Base-by-base conservation (phyloP, 2,329 filamentous ascomycete genomes). In the Colletotrichum brevisporum region DNA sequence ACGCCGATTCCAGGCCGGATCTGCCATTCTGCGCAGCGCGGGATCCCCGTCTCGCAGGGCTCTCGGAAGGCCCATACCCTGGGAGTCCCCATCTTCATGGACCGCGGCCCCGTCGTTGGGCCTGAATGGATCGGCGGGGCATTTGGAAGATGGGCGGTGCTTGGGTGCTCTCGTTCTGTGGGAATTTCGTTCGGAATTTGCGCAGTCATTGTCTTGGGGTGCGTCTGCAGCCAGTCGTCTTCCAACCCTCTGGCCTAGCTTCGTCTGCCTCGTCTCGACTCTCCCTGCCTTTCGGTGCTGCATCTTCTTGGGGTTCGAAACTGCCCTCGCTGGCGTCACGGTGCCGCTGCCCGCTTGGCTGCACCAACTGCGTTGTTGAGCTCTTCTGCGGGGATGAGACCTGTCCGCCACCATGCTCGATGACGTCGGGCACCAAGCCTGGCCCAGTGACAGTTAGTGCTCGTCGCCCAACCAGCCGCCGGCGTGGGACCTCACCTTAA, bases 361-460 rank as follows among this genome's bases (percentile, higher is more conserved):
- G 21, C 21, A 24, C 21, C 21, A 24, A 24, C 21, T 48, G 27
- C 21, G 18, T 54, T 54, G 55, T 16, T 54, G 50, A 61, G 45
- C 41, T 51, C 39, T 47, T 43, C 39, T 51, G 67, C 47, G 56
- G 63, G 57, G 63, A 59, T 58, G 43, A 36, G 27, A 27, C 39
- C 54, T 68, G 67, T 58, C 63, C 54, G 67, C 64, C 52, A 68
- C 52, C 47, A 66, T 68, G 67, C 43, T 57, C 64, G 64, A 70
- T 70, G 67, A 70, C 67, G 67, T 70, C 67, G 67, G 63, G 63
- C 48, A 58, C 41, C 67, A 58, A 70, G 21, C 39, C 21, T 48
- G 56, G 51, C 18, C 36, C 67, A 53, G 56, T 53, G 56, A 55
- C 67, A 53, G 56, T 53, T 56, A 55, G 56, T 51, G 31, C 51